These are phyloP conservation scores for Amylocystis lapponica DNA, from an alignment of 768 basidiomycete genomes.

Conservation along the genomic window DNA sequence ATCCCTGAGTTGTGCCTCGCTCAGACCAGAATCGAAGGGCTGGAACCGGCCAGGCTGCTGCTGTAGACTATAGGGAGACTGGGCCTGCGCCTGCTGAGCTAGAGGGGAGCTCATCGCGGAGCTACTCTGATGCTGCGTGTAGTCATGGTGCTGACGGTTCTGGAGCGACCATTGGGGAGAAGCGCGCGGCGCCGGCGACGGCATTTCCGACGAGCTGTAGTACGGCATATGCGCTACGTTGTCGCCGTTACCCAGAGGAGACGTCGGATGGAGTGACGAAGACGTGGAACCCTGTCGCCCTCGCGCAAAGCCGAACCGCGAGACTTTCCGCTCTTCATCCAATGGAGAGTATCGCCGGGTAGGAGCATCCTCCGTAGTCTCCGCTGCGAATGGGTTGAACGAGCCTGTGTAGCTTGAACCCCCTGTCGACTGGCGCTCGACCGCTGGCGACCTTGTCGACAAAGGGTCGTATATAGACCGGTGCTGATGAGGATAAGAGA, in stretches of 20 bases:
- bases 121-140: constrained; percentile 30
- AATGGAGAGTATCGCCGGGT: constrained; percentile 30
- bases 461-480: constrained; percentile 55
- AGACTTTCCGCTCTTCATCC: constrained; percentile 69
- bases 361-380: constrained; percentile 43
- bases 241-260: constrained; percentile 44
- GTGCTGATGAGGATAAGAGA: constrained; percentile 43
- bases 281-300: constrained; percentile 62
- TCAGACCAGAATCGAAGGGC: constrained; percentile 53
- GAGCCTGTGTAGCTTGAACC: constrained; percentile 60
- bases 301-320: constrained; percentile 77
- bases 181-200: constrained; percentile 25
- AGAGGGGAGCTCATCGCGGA: constrained; percentile 41
- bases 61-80: constrained; percentile 24
- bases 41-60: constrained; percentile 39
- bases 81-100: constrained; percentile 40
- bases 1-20: constrained; percentile 73
- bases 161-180: constrained; percentile 43
- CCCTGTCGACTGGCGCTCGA: constrained; percentile 42
- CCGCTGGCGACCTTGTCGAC: constrained; percentile 31
- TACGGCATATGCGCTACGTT: constrained; percentile 46
- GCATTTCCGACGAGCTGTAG: constrained; percentile 32
- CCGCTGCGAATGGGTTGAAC: constrained; percentile 73
- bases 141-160: constrained; percentile 35
- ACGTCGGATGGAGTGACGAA: constrained; percentile 52